Base-by-base conservation (phyloP, 1,139 yeast species). In the Petasospora fabianii region DNA sequence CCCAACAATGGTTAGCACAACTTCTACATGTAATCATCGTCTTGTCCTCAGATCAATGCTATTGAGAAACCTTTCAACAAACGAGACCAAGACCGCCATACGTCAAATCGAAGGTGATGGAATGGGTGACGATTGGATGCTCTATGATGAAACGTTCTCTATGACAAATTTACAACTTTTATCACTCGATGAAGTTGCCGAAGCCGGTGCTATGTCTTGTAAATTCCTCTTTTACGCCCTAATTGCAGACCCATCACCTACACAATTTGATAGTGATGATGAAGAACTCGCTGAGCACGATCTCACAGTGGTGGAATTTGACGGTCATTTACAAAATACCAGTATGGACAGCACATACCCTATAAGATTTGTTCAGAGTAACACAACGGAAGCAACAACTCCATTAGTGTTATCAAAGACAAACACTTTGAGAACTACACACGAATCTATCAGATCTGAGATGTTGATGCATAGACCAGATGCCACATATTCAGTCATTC, bases 161-260 rank as follows among this genome's bases (percentile, higher is more conserved):
- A 52, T 64, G 57, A 49, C 58, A 24, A 64, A 65, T 42, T 42
- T 64, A 27, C 65, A 61, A 36, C 55, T 65, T 35, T 46, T 64
- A 18, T 51, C 61, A 2, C 44, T 65, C 18, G 55, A 56, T 15
- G 68, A 64, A 28, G 49, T 65, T 18, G 43, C 61, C 27, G 62
- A 56, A 18, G 42, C 49, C 21, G 58, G 41, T 10, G 42, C 59
- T 29, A 51, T 50, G 32, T 49, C 50, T 26, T 53, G 56, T 7
- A 65, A 63, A 44, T 56, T 65, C 16, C 40, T 65, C n/a, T 64
- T 65, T 40, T 65, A 64, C 45, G 56, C 68, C 9, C 50, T 63
- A 51, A 29, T 39, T 12, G 42, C 37, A 6, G 46, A 41, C 18
- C 14, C 24, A 3, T 26, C 32, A 11, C 5, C 29, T 15, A 12